Conservation (phyloP, 1,139 yeast species). For the Diutina sp. region DNA sequence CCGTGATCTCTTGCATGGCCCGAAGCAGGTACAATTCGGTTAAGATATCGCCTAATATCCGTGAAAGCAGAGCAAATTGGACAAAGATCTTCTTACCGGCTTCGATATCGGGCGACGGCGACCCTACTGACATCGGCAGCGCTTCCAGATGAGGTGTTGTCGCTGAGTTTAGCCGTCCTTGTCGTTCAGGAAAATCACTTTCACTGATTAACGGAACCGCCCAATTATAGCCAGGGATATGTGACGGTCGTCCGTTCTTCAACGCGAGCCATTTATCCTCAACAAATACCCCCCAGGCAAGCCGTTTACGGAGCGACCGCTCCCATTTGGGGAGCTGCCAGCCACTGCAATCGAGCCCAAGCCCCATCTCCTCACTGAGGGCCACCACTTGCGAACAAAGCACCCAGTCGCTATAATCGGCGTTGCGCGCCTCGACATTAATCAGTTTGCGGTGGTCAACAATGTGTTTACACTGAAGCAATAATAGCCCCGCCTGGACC, state of each 20-base stretch:
- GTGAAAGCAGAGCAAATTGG: conserved; percentile 55
- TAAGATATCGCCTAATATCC: conserved; percentile 60
- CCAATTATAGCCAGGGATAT: conserved; percentile 58
- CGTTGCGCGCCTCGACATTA: conserved; percentile 14
- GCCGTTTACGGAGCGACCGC: conserved; percentile 64
- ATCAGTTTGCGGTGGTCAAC: conserved; percentile 6
- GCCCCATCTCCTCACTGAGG: conserved; percentile 72
- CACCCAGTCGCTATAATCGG: conserved; percentile 67
- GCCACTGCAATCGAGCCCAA: conserved; percentile 71
- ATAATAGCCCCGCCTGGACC: conserved; percentile 63
- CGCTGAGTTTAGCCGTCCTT: conserved; percentile 15
- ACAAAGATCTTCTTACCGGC: conserved; percentile 62
- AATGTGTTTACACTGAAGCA: conserved; percentile 51
- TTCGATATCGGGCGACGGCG: conserved; percentile 35
- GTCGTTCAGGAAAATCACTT: conserved; percentile 66
- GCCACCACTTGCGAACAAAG: conserved; percentile 80
- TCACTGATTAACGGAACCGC: conserved; percentile 47
- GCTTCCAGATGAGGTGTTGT: background rate
- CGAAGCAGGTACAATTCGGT: conserved; percentile 58
- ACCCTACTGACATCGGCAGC: background rate
- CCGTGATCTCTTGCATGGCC: conserved; percentile 42
- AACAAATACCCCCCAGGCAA: conserved; percentile 88
- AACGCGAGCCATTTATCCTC: conserved; percentile 84
- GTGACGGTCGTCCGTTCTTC: conserved; percentile 72
- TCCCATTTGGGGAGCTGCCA: conserved; percentile 96